Conservation (phyloP, 1,284 basidiomycete species). For the Lentinula novae-zelandiae region DNA sequence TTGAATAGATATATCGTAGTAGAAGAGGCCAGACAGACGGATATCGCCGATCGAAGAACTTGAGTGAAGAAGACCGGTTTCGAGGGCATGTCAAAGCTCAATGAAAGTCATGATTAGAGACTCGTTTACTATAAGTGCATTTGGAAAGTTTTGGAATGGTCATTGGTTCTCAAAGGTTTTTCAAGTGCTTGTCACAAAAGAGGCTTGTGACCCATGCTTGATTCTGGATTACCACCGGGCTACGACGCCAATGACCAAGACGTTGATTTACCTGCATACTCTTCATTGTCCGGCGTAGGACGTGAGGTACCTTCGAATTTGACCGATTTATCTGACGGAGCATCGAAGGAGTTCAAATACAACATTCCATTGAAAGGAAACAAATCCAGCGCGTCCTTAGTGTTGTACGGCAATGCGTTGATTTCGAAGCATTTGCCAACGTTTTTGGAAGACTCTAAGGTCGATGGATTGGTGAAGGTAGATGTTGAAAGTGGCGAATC, state of each 20-base stretch:
- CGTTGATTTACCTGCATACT: conserved; percentile 9
- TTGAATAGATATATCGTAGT: too few relatives aligned
- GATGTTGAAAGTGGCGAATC: conserved; percentile 18
- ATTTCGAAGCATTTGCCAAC: conserved; percentile 21
- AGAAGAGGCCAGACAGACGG: too few relatives aligned
- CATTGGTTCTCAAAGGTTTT: too few relatives aligned
- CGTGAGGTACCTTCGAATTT: neutral
- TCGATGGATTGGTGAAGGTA: conserved; percentile 26
- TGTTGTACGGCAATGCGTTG: neutral
- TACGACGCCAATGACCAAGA: conserved; percentile 3
- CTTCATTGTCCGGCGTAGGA: neutral
- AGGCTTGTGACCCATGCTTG: neutral
- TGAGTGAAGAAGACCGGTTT: too few relatives aligned
- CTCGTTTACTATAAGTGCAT: too few relatives aligned
- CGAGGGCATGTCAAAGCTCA: too few relatives aligned
- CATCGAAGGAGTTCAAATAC: neutral
- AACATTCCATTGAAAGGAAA: neutral
- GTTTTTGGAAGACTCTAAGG: conserved; percentile 21
- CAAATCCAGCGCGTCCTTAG: neutral
- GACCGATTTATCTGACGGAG: neutral
- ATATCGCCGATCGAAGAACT: too few relatives aligned
- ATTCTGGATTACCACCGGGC: neutral
- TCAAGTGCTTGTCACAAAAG: too few relatives aligned
- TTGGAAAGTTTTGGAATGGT: too few relatives aligned
- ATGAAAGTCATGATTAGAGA: too few relatives aligned